Percentiles rank a stretch among this genome's conserved stretches.
These are phyloP conservation scores for Aspergillus sparsus DNA, from an alignment of 495 filamentous ascomycete species.

Conservation along the genomic window DNA sequence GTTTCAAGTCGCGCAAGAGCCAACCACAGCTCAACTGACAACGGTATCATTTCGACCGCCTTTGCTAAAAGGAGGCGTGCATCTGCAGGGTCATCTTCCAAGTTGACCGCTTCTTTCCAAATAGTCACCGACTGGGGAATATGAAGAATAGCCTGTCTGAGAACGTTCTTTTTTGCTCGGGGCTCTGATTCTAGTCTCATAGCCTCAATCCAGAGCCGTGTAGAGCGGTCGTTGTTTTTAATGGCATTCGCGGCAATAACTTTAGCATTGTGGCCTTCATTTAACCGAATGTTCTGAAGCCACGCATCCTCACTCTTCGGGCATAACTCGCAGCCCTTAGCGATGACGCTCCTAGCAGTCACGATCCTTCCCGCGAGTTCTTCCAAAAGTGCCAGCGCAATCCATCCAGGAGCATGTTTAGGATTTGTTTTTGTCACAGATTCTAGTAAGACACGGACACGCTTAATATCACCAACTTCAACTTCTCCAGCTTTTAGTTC, in stretches of 20 bases:
- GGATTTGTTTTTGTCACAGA: slow-evolving; percentile 96
- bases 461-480: slow-evolving; percentile 91
- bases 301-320: slow-evolving; percentile 94
- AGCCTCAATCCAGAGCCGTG: slow-evolving; percentile 88
- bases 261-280: slow-evolving; percentile 89
- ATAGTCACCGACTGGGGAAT: slow-evolving; percentile 88
- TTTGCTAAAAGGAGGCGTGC: slow-evolving; percentile 85
- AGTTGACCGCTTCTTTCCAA: slow-evolving; percentile 97
- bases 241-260: slow-evolving; percentile 95
- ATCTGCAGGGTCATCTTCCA: slow-evolving; percentile 86
- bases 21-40: slow-evolving; percentile 93
- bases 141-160: slow-evolving; percentile 83
- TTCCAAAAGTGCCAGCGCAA: slow-evolving; percentile 90
- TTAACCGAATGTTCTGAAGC: slow-evolving; percentile 91
- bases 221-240: slow-evolving; percentile 83
- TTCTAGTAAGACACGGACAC: slow-evolving; percentile 88
- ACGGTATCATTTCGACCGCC: slow-evolving; percentile 89
- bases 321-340: slow-evolving; percentile 82
- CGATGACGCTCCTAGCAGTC: slow-evolving; percentile 79
- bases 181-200: slow-evolving; percentile 86
- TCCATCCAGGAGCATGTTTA: slow-evolving; percentile 94
- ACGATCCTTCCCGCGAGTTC: slow-evolving; percentile 89
- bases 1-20: slow-evolving; percentile 87
- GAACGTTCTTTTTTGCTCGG: slow-evolving; percentile 82
- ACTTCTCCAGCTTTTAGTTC: slow-evolving; percentile 75